A percentile compares a stretch with the other conserved stretches of the same genome.
phyloP scores from a whole-genome alignment of 768 basidiomycete species.

The Dictyophora rubrovolvata region DNA sequence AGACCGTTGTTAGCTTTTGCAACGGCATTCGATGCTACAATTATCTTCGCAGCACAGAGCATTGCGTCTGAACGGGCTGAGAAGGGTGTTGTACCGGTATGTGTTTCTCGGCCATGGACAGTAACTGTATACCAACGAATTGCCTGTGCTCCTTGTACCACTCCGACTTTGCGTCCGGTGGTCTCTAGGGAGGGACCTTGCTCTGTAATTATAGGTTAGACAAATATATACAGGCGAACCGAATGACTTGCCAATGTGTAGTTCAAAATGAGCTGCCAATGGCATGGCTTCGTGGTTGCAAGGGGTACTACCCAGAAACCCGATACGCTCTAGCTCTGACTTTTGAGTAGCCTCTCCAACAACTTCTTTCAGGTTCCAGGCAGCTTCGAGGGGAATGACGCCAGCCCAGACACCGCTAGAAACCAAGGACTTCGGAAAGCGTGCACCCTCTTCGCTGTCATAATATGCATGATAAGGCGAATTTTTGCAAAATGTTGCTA shows the following conservation, averaged over 20 bases:
- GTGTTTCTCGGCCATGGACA: constrained; percentile 11
- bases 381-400: constrained; percentile 2
- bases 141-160: constrained; percentile 10
- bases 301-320: constrained; percentile 11
- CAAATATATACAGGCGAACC: not conserved
- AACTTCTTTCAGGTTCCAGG: constrained; percentile 11
- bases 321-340: constrained; percentile 14
- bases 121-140: constrained; percentile 12
- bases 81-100: constrained; percentile 14
- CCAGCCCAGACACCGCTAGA: constrained; percentile 14
- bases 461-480: not conserved
- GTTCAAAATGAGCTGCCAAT: constrained; percentile 13
- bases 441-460: constrained; percentile 14
- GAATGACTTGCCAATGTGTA: constrained; percentile 12
- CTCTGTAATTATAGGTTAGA: not conserved
- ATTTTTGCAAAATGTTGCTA: not conserved
- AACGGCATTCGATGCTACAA: constrained; percentile 9
- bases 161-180: constrained; percentile 6
- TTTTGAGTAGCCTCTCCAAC: constrained; percentile 9
- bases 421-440: constrained; percentile 12
- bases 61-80: constrained; percentile 12
- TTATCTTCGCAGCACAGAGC: constrained; percentile 14
- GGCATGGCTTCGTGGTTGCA: constrained; percentile 11
- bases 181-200: constrained; percentile 13
- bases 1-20: constrained; percentile 9